Base-by-base conservation (phyloP, 305 asterid species). In the Lippia alba region DNA sequence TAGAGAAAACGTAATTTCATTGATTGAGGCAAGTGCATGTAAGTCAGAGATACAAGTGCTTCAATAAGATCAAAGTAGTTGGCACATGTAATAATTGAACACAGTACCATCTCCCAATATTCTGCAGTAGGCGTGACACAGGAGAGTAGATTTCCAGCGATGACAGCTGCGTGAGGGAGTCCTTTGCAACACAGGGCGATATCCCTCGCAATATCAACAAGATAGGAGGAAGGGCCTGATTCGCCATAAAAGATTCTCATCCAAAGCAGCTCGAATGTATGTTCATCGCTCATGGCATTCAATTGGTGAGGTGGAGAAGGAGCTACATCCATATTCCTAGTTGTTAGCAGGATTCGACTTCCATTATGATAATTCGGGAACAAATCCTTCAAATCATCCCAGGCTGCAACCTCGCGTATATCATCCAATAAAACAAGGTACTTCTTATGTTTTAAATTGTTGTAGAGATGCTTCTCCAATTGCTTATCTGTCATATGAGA, bases 391-490 rank as follows among this genome's bases (percentile, higher is more conserved):
- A 75, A 11, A 17, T 69, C 15, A 8, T 45, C 19, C 74, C 71
- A 63, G 10, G 10, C 70, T 56, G 17, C 41, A 45, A 39, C 9
- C 15, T 62, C 57, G 15, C 66, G 16, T 5, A 61, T 53, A 48
- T 67, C 70, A 46, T 74, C 79, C 66, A 75, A 15, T 50, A 68
- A 61, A 15, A 75, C 40, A 1, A 75, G 66, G 56, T 61, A 75
- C 9, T 20, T 68, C 45, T 32, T 45, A 3, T 33, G 12, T 48
- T 30, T 58, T 24, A 72, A 44, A 11, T n/a, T 19, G 10, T 48
- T 17, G 17, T 12, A 10, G 8, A 71, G 45, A 40, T 33, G 36
- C 70, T 30, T 64, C 5, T 50, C 24, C 36, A 64, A 32, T 49
- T 72, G 53, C 12, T 59, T 67, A 34, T 44, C 49, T 44, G 49